Evolutionary conservation across 83 land plant genomes (phyloP), one percentile per base, ranked within the genome.

Genomic region (Diphasiastrum complanatum): DNA sequence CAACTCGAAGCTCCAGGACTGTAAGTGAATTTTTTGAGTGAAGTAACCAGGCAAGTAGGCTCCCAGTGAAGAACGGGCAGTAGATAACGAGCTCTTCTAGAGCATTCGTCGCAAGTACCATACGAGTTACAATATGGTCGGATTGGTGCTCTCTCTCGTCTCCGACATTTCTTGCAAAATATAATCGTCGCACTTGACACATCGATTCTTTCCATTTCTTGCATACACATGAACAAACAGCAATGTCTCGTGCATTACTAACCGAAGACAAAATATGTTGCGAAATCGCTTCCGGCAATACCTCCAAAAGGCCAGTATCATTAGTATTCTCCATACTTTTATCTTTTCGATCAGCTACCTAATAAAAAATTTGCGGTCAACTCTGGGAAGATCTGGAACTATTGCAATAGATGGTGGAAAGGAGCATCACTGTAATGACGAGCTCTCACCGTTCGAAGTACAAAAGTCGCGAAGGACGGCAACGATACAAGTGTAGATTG

Each of bases 1-100:
- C 95, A 63, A 85, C 68, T 16, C 95, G 65, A 26, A 88, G 80
- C 72, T 88, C 95, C 20, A 88, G 80, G 20, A 59, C 58, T 51
- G 66, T 70, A 8, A 88, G 70, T 5, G 82, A 43, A 1, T 27
- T 16, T 8, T 72, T 60, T n/a, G 59, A 53, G 25, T 47, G 43
- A 1, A 56, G 23, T 29, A 88, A 65, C 86, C 95, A 88, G 3
- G 74, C 70, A 2, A 76, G 71, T 33, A 88, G 79, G 58, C 82
- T 70, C 3, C 66, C 36, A 16, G 59, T 24, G 0, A 86, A 64
- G 40, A 85, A 85, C 11, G 86, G 86, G 73, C 91, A 85, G 61
- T 78, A 82, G 16, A 88, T 62, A n/a, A 78, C 64, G 18, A 88
- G 84, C 72, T 80, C 75, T 45, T 85, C 82, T 46, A 88, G 60